Conservation (phyloP, 306 rosid species). For the Prunus dulcis region DNA sequence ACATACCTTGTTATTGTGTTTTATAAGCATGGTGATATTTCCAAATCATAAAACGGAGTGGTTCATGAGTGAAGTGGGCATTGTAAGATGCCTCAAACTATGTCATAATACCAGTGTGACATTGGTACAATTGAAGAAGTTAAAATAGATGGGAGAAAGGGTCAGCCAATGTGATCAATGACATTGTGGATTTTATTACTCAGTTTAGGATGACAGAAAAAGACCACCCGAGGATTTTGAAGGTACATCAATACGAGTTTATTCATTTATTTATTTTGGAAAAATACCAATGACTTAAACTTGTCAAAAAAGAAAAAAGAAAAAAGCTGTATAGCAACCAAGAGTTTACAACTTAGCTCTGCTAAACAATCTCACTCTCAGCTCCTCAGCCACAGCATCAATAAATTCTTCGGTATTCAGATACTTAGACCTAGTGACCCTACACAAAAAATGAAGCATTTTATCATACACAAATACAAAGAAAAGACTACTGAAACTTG, state of each 20-base stretch:
- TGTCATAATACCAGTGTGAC: too few species aligned
- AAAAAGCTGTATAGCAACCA: neutral
- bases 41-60: neutral
- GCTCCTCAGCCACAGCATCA: conserved; percentile 72
- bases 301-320: neutral
- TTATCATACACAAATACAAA: neutral
- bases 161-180: too few species aligned
- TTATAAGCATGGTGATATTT: neutral
- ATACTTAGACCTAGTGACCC: conserved; percentile 67
- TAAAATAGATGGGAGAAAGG: too few species aligned
- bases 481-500: neutral
- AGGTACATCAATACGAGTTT: neutral
- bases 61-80: neutral
- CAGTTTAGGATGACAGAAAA: too few species aligned
- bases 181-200: too few species aligned
- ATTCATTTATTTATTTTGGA: neutral
- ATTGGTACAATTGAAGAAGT: too few species aligned
- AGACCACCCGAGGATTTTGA: neutral
- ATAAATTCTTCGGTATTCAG: conserved; percentile 84
- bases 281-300: neutral
- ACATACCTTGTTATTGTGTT: neutral
- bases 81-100: too few species aligned
- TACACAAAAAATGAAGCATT: conserved; percentile 25
- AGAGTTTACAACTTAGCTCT: conserved; percentile 37
- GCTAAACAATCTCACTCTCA: conserved; percentile 45